phyloP scores from a whole-genome alignment of 768 basidiomycete genomes.

The Crucibulum laeve region DNA sequence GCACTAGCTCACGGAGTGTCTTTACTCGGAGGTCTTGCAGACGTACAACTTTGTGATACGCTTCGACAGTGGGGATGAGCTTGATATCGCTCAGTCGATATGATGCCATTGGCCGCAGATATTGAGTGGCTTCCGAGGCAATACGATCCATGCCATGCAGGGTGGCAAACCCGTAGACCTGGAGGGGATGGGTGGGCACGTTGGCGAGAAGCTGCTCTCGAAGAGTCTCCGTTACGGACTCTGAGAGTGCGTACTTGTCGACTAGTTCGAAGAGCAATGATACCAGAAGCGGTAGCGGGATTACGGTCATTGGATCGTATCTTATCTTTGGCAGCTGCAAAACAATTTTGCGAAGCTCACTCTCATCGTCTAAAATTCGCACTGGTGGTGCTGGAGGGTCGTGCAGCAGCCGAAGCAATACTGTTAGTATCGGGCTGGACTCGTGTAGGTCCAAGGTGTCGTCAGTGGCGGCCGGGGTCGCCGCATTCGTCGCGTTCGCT shows the following conservation, averaged over 20 bases:
- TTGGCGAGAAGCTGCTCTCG: slow-evolving; percentile 52
- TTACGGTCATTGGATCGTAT: slow-evolving; percentile 41
- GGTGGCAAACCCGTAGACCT: slow-evolving; percentile 57
- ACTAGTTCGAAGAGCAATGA: slow-evolving; percentile 49
- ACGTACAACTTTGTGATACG: slow-evolving; percentile 60
- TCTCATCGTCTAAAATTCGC: slow-evolving; percentile 16
- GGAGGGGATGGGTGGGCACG: slow-evolving; percentile 44
- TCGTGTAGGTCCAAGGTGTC: slow-evolving; percentile 54
- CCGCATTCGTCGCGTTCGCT: slow-evolving; percentile 10
- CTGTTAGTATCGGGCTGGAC: slow-evolving; percentile 36
- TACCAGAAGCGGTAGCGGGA: slow-evolving; percentile 62
- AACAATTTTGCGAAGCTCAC: slow-evolving; percentile 22
- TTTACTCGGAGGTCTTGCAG: slow-evolving; percentile 56
- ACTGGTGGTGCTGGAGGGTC: slow-evolving; percentile 44
- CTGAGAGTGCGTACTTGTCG: slow-evolving; percentile 63
- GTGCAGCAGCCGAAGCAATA: slow-evolving; percentile 56
- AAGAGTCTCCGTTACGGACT: slow-evolving; percentile 36
- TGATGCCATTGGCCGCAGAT: slow-evolving; percentile 52
- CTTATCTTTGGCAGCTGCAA: slow-evolving; percentile 22
- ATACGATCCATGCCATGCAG: slow-evolving; percentile 36
- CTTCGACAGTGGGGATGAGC: slow-evolving; percentile 49
- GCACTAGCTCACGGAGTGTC: slow-evolving; percentile 44
- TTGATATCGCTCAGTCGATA: slow-evolving; percentile 49
- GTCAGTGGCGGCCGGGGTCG: slow-evolving; percentile 16
- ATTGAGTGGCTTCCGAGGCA: slow-evolving; percentile 55